These are phyloP conservation scores for Schizosaccharomyces japonicus DNA, from an alignment of 805 yeast species.

Conservation along the genomic window DNA sequence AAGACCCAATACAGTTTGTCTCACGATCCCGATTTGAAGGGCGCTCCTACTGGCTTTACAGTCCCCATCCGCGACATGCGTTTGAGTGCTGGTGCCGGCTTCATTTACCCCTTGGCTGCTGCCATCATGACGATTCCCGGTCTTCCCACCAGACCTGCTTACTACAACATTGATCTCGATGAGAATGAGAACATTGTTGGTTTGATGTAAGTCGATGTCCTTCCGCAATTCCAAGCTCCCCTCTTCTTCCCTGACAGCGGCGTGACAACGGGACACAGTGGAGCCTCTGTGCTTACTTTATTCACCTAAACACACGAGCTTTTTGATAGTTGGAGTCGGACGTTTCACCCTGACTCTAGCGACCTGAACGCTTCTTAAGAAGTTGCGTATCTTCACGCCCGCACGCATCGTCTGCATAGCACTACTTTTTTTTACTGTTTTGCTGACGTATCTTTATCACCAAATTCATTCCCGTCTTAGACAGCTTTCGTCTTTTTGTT, in stretches of 20 bases:
- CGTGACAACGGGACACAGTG: background rate
- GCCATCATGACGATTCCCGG: conserved; percentile 97
- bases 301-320: too few relatives aligned
- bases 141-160: conserved; percentile 83
- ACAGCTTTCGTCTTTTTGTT: too few relatives aligned
- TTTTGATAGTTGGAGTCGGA: too few relatives aligned
- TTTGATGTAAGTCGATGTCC: conserved; percentile 28
- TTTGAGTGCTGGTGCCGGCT: conserved; percentile 90
- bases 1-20: conserved; percentile 92
- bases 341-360: too few relatives aligned
- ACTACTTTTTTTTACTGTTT: too few relatives aligned
- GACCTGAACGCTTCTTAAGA: too few relatives aligned
- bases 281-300: too few relatives aligned
- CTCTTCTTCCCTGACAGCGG: background rate
- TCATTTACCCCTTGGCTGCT: conserved; percentile 85
- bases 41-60: conserved; percentile 82
- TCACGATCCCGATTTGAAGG: conserved; percentile 78
- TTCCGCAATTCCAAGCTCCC: background rate
- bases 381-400: too few relatives aligned
- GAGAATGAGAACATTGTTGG: conserved; percentile 84
- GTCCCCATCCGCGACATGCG: conserved; percentile 88
- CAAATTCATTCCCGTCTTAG: too few relatives aligned
- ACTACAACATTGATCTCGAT: conserved; percentile 87
- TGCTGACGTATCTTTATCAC: too few relatives aligned
- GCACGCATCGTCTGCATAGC: too few relatives aligned